Evolutionary conservation across 2,329 filamentous ascomycete genomes (phyloP).

Genomic region (Epicoccum nigrum): DNA sequence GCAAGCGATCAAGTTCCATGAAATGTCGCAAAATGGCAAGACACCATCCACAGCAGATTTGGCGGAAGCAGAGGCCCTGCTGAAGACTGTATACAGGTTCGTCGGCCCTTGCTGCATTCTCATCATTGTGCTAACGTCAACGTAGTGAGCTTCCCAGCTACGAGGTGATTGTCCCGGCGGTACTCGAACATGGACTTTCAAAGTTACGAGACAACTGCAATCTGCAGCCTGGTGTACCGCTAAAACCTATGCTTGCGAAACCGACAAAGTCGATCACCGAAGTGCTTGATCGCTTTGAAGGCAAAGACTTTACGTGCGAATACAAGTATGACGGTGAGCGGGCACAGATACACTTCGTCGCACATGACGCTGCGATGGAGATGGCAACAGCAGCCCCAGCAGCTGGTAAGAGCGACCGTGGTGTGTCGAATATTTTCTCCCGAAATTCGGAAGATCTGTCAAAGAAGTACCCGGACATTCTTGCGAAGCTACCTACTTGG

Average conservation of each 20-base stretch:
- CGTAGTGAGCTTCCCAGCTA: constrained; percentile 91
- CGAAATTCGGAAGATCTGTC: constrained; percentile 96
- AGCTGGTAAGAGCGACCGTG: constrained; percentile 70
- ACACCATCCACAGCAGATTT: constrained; percentile 76
- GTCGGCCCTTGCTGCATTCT: too few species aligned
- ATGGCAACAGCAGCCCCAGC: constrained; percentile 65
- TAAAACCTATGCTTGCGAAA: constrained; percentile 98
- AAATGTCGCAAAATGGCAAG: constrained; percentile 73
- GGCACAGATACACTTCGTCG: constrained; percentile 97
- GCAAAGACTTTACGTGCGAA: constrained; percentile 95
- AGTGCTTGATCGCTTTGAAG: constrained; percentile 93
- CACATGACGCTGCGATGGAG: constrained; percentile 75
- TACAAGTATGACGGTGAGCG: constrained; percentile 99
- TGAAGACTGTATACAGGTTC: constrained; percentile 90
- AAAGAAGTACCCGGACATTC: constrained; percentile 96
- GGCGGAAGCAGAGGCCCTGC: constrained; percentile 79
- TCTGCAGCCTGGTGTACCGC: constrained; percentile 86
- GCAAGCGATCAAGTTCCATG: constrained; percentile 85
- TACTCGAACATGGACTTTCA: constrained; percentile 84
- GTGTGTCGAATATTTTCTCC: constrained; percentile 92
- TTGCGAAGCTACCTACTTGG: constrained; percentile 86
- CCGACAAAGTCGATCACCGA: constrained; percentile 98
- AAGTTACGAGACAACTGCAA: constrained; percentile 85
- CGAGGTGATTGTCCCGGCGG: constrained; percentile 89
- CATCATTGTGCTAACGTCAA: constrained; percentile 42